Percentiles rank a stretch among this genome's conserved stretches.
phyloP scores from a whole-genome alignment of 129 eudicot species.

The Solidago caesia region DNA sequence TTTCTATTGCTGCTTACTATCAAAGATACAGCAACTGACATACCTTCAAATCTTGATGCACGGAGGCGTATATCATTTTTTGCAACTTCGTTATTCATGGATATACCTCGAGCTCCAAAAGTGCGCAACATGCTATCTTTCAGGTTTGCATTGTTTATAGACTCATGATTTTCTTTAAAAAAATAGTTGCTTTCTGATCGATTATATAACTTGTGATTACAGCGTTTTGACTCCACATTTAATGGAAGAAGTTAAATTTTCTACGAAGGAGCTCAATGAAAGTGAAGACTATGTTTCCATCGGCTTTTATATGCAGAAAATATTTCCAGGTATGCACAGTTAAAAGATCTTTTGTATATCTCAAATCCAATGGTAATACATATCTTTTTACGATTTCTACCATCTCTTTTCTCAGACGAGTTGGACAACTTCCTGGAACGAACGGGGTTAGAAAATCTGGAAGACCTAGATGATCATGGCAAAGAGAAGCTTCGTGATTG shows the following conservation, averaged over 20 bases:
- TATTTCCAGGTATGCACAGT: conserved; percentile 68
- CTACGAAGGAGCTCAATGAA: conserved; percentile 70
- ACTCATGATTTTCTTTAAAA: not conserved
- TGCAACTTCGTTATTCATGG: conserved; percentile 88
- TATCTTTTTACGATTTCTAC: conserved; percentile 4
- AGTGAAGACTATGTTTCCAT: conserved; percentile 73
- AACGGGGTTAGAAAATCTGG: conserved; percentile 43
- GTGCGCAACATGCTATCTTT: conserved; percentile 93
- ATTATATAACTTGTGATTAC: conserved; percentile 20
- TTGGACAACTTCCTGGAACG: conserved; percentile 85
- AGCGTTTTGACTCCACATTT: conserved; percentile 97
- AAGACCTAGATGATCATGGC: conserved; percentile 34
- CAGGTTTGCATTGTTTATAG: conserved; percentile 47
- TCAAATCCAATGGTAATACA: no score
- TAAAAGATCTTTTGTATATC: not conserved
- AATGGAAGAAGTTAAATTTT: conserved; percentile 84
- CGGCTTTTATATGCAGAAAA: conserved; percentile 79
- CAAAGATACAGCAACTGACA: conserved; percentile 75
- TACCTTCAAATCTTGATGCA: conserved; percentile 87
- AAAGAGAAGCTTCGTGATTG: conserved; percentile 77
- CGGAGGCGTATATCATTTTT: conserved; percentile 85
- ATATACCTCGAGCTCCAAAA: conserved; percentile 94
- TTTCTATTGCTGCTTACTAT: conserved; percentile 78
- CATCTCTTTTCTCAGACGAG: conserved; percentile 54
- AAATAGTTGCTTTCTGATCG: not conserved